Base-by-base conservation (phyloP, 140 eudicot genomes). In the Flaveria floridana region DNA sequence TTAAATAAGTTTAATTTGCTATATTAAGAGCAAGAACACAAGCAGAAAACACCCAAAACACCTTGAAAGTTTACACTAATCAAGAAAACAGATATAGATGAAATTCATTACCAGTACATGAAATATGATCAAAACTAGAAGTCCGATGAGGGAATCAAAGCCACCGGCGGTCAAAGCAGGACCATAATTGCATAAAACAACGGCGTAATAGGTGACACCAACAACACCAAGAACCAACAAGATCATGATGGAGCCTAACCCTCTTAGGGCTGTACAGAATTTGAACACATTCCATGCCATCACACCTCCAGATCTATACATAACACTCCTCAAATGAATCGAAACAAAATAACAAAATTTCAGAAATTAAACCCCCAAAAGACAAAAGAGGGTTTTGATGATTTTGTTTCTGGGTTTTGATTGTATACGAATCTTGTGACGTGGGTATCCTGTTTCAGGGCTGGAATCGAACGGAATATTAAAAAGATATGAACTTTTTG, bases 241-340 rank as follows among this genome's bases (percentile, higher is more conserved):
- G 83, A 92, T 92, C 96, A 92, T 92, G 89, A 92, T 85, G 76
- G 96, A 89, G 18, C 98, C 98, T 48, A 92, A 78, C n/a, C 92
- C 96, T 68, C 89, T 74, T 14, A 92, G 52, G 39, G 98, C 98
- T 77, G 97, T 90, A 48, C 98, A 92, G 53, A 92, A 92, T 76
- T 83, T 89, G 95, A 92, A 92, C 68, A 92, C 98, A 77, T 92
- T 92, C 97, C 98, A 92, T 62, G 98, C 98, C 98, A 92, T 92
- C 26, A 86, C 96, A 58, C 87, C 85, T 68, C 98, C 95, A 78
- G 98, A 92, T 89, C 97, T 92, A 86, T 87, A 74, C 97, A 92
- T 89, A 78, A 71, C 80, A 76, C 69, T 39, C 73, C 21, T 37
- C 12, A 15, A 71, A 18, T 30, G 57, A 10, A 59, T 44, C 19